Evolutionary conservation across 305 asterid species (phyloP).

Genomic region (Stenogyne calaminthoides): DNA sequence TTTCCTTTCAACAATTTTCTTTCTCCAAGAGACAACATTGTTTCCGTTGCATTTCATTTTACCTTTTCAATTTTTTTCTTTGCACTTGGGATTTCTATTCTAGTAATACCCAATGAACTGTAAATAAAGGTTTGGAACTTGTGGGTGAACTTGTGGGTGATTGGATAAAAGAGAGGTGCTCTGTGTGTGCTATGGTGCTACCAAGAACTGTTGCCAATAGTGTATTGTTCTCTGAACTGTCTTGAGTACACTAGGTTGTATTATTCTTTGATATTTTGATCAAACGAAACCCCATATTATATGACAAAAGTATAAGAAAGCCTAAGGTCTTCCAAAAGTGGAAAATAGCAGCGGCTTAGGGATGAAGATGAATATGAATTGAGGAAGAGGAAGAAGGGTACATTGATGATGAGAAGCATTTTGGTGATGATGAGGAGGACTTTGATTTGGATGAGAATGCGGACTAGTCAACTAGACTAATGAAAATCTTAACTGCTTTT

Average conservation of each 20-base stretch:
- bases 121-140: background rate
- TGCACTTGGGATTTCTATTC: background rate
- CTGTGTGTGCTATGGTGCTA: background rate
- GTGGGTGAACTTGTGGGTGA: conserved; percentile 14
- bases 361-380: too few relatives aligned
- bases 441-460: too few relatives aligned
- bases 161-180: background rate
- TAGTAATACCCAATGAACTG: background rate
- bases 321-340: conserved; percentile 5
- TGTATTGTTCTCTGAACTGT: background rate
- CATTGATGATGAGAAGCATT: too few relatives aligned
- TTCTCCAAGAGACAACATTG: conserved; percentile 5
- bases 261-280: background rate
- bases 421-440: too few relatives aligned
- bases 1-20: background rate
- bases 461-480: too few relatives aligned
- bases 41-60: background rate
- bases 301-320: conserved; percentile 9
- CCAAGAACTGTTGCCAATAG: background rate
- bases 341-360: background rate
- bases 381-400: too few relatives aligned
- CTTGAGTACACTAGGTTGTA: background rate
- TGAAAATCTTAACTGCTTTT: too few relatives aligned
- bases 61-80: background rate
- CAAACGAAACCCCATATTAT: background rate